Percentiles rank a stretch among this genome's conserved stretches.
Evolutionary conservation across 768 basidiomycete genomes (phyloP).

Genomic region (Suillus paluster): DNA sequence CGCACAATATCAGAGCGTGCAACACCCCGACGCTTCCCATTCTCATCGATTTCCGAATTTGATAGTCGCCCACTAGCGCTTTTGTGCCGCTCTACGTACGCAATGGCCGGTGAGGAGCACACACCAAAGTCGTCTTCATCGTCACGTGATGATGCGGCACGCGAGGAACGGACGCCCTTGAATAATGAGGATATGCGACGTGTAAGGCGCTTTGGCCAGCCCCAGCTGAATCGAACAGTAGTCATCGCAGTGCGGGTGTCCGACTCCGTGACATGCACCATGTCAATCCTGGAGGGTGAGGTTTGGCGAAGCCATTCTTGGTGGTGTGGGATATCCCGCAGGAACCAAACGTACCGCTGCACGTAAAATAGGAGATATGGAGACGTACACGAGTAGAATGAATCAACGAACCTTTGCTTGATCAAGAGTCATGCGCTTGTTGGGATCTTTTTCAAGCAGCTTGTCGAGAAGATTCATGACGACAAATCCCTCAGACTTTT

Average conservation of each 20-base stretch:
- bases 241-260: slow-evolving; percentile 82
- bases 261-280: slow-evolving; percentile 68
- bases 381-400: slow-evolving; percentile 13
- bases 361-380: slow-evolving; percentile 13
- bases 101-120: slow-evolving; percentile 35
- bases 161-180: slow-evolving; percentile 42
- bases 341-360: slow-evolving; percentile 68
- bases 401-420: slow-evolving; percentile 72
- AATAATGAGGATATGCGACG: slow-evolving; percentile 55
- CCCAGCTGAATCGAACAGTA: slow-evolving; percentile 63
- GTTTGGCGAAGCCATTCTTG: slow-evolving; percentile 73
- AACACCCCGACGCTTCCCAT: slow-evolving; percentile 30
- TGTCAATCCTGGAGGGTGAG: slow-evolving; percentile 50
- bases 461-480: slow-evolving; percentile 74
- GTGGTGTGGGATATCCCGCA: slow-evolving; percentile 67
- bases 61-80: slow-evolving; percentile 20
- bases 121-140: slow-evolving; percentile 31
- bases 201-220: slow-evolving; percentile 49
- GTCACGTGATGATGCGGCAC: slow-evolving; percentile 17
- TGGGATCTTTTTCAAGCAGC: slow-evolving; percentile 81
- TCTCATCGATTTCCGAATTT: slow-evolving; percentile 25
- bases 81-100: slow-evolving; percentile 31
- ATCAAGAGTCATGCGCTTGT: slow-evolving; percentile 73
- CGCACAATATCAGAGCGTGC: slow-evolving; percentile 21
- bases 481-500: slow-evolving; percentile 56